Evolutionary conservation across 495 filamentous ascomycete genomes (phyloP).

Genomic region (Hamigera avellanea): DNA sequence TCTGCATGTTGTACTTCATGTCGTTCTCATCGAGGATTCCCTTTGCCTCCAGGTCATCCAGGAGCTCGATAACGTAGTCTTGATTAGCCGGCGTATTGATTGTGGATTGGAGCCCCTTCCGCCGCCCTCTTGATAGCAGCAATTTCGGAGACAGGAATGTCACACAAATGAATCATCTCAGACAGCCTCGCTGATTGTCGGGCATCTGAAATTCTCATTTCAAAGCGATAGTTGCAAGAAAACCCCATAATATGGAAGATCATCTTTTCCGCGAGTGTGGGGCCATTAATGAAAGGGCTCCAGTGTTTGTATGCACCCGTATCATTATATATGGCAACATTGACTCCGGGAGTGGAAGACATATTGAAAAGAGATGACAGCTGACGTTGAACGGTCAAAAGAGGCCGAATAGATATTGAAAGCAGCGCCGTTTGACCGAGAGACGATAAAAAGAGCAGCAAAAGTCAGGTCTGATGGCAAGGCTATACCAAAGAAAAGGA

Average conservation of each 20-base stretch:
- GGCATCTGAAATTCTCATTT: slow-evolving; percentile 1
- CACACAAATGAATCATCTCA: slow-evolving; percentile 1
- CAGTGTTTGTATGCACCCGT: slow-evolving; percentile 1
- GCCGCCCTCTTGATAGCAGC: background rate
- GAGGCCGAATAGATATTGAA: too few relatives aligned
- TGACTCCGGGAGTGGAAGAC: background rate
- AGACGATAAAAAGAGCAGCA: too few relatives aligned
- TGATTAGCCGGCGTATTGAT: slow-evolving; percentile 1
- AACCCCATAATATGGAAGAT: slow-evolving; percentile 4
- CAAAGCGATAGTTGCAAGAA: slow-evolving; percentile 2
- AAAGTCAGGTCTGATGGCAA: too few relatives aligned
- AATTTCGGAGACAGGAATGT: background rate
- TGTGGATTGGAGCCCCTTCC: background rate
- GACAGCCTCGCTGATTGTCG: background rate
- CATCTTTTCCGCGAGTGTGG: background rate
- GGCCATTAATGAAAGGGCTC: slow-evolving; percentile 1
- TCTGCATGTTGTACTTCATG: background rate
- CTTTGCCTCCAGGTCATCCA: slow-evolving; percentile 4
- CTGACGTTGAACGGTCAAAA: background rate
- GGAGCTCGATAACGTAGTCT: slow-evolving; percentile 2
- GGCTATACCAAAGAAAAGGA: too few relatives aligned
- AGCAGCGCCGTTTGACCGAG: too few relatives aligned
- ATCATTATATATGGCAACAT: slow-evolving; percentile 1
- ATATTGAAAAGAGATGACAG: slow-evolving; percentile 1
- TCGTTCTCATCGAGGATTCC: slow-evolving; percentile 1